These are phyloP conservation scores for Catharanthus roseus DNA, from an alignment of 257 asterid species.

Conservation along the genomic window DNA sequence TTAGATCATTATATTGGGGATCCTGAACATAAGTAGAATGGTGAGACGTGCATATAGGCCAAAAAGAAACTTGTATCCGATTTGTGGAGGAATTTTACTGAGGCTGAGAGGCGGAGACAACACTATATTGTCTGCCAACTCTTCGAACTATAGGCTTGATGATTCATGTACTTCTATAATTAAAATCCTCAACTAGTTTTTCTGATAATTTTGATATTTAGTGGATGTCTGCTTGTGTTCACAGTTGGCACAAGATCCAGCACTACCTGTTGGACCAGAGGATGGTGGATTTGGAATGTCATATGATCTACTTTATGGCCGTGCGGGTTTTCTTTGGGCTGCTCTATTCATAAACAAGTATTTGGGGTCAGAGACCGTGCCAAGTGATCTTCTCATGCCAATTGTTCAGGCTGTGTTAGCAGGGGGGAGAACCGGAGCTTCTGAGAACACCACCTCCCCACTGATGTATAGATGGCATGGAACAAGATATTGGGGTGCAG, in stretches of 20 bases:
- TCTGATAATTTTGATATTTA: background rate
- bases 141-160: background rate
- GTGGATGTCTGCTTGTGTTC: background rate
- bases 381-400: conserved; percentile 48
- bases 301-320: conserved; percentile 61
- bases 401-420: conserved; percentile 65
- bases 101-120: background rate
- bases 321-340: conserved; percentile 81
- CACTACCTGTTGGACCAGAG: conserved; percentile 72
- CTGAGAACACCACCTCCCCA: conserved; percentile 48
- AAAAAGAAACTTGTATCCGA: background rate
- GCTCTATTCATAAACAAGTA: conserved; percentile 57
- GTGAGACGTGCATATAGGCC: background rate
- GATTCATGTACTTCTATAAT: background rate
- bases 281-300: conserved; percentile 87
- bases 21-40: background rate
- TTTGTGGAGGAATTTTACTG: background rate
- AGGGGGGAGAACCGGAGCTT: conserved; percentile 71
- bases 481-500: conserved; percentile 87
- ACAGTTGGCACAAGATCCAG: conserved; percentile 64
- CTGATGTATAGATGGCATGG: conserved; percentile 92
- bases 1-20: background rate
- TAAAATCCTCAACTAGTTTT: background rate
- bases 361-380: conserved; percentile 42
- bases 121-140: background rate